Evolutionary conservation across 2,329 filamentous ascomycete species (phyloP).

Genomic region (Neonectria coccinea): DNA sequence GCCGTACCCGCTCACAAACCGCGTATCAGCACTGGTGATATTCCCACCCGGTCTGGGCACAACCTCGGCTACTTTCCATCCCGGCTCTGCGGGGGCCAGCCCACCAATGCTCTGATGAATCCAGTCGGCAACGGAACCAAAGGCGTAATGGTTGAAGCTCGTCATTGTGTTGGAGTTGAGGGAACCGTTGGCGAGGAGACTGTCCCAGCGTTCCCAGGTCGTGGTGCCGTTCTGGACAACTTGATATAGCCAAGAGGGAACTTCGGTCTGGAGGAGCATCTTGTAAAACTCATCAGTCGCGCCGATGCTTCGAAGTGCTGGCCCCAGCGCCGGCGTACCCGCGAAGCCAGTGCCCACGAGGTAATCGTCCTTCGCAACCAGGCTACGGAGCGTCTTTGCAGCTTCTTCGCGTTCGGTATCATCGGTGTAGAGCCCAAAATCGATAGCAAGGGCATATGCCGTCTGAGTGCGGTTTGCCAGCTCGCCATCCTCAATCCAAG

Average conservation of each 20-base stretch:
- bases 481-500: constrained; percentile 48
- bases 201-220: constrained; percentile 65
- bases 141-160: constrained; percentile 63
- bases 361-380: constrained; percentile 49
- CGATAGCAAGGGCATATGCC: constrained; percentile 52
- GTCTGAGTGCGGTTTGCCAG: constrained; percentile 56
- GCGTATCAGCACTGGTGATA: constrained; percentile 19
- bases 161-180: constrained; percentile 62
- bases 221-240: constrained; percentile 60
- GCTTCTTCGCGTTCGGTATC: constrained; percentile 31
- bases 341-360: constrained; percentile 57
- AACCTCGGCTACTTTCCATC: constrained; percentile 54
- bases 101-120: constrained; percentile 59
- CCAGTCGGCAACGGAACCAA: constrained; percentile 62
- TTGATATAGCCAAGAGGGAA: constrained; percentile 62
- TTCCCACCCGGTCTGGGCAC: constrained; percentile 50
- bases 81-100: constrained; percentile 53
- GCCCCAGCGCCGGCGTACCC: constrained; percentile 5
- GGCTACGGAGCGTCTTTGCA: constrained; percentile 46
- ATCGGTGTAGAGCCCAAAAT: constrained; percentile 51
- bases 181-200: constrained; percentile 56
- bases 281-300: constrained; percentile 54
- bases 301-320: constrained; percentile 33
- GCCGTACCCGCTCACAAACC: constrained; percentile 21
- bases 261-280: constrained; percentile 60